Base-by-base conservation (phyloP, 768 basidiomycete species). In the Royoungia palumana region DNA sequence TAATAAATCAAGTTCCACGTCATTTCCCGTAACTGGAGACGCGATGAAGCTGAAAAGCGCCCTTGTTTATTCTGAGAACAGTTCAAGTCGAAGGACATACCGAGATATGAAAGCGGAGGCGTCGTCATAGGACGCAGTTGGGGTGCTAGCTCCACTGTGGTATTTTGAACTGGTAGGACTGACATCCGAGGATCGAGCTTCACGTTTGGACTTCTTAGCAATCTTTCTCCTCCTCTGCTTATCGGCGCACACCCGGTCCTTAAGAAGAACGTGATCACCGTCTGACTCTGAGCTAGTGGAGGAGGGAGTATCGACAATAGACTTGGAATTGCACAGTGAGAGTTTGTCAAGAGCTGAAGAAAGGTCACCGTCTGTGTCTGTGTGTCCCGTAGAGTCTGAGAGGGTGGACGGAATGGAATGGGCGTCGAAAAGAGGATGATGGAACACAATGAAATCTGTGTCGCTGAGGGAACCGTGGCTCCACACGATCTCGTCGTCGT, bases 1-100 rank as follows among this genome's bases (percentile, higher is more conserved):
- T 6, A 89, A 72, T 34, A 90, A 71, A 6, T 76, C 73, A 30
- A 90, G 77, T 34, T 79, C 72, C 21, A 47, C 17, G 17, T 40
- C 51, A 0, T 44, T 47, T 22, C 49, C 52, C 27, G 51, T 47
- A 20, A 43, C 41, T 17, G 63, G 61, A 21, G 46, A 44, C n/a
- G 57, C 54, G 39, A 69, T 50, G 34, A 58, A 56, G 34, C 66
- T 66, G 27, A 44, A 38, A 42, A 42, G 34, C n/a, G 22, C 12
- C 3, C 13, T 36, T 21, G 43, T 43, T 46, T 21, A 37, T 9
- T 32, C 40, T 21, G 28, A 32, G 32, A 28, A 34, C 14, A 12
- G 16, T 25, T 27, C 37, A 35, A 16, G 16, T 19, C 28, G 30
- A 5, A 17, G 17, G 22, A 53, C 65, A 44, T 39, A 63, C 65